phyloP scores from a whole-genome alignment of 768 basidiomycete genomes.

The Leccinum longicurvipes region DNA sequence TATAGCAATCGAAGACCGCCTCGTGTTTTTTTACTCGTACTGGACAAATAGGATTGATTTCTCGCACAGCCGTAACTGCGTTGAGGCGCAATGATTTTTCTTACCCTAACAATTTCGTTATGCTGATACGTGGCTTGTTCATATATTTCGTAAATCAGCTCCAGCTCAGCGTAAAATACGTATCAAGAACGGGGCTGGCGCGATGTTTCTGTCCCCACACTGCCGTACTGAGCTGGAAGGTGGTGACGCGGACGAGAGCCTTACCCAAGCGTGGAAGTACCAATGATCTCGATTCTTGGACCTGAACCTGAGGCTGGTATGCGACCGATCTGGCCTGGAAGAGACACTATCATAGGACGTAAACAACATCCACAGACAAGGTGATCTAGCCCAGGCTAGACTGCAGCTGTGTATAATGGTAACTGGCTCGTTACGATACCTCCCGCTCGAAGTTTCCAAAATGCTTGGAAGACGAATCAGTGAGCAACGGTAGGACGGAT shows the following conservation, averaged over 20 bases:
- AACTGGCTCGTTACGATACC: too few species aligned
- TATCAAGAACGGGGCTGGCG: not conserved
- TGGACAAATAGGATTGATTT: conserved; percentile 5
- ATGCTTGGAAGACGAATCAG: not conserved
- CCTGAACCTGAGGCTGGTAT: not conserved
- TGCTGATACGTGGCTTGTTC: not conserved
- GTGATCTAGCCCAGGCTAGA: not conserved
- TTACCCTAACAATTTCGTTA: not conserved
- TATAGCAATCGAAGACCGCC: conserved; percentile 3
- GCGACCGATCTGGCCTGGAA: not conserved
- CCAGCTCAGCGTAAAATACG: not conserved
- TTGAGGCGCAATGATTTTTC: not conserved
- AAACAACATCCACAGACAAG: not conserved
- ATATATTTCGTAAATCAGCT: not conserved
- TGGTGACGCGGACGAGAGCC: not conserved
- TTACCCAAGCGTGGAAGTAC: not conserved
- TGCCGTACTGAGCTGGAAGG: not conserved
- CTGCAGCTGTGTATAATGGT: not conserved
- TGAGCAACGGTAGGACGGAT: not conserved
- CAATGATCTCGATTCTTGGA: not conserved
- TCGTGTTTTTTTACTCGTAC: conserved; percentile 11
- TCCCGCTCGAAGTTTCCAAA: not conserved
- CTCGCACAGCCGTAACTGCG: not conserved
- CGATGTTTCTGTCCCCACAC: not conserved
- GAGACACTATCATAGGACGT: not conserved